A percentile compares a stretch with the other conserved stretches of the same genome.
Conservation (phyloP, 441 rosid species). For the Erysimum cheiri region DNA sequence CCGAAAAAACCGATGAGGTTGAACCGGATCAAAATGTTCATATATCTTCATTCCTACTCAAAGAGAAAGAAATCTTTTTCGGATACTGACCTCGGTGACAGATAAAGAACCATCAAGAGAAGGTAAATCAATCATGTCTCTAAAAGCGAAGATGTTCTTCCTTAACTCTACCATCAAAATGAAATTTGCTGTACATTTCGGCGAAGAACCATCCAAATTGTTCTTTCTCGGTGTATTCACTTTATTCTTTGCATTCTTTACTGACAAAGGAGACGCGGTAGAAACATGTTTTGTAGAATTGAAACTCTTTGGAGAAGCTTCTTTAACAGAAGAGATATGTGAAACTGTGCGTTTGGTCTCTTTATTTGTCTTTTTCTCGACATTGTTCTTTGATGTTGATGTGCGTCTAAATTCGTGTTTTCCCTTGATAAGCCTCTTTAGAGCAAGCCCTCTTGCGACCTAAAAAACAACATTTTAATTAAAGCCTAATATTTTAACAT, state of each 20-base stretch:
- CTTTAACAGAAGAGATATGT: conserved; percentile 25
- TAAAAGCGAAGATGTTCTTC: conserved; percentile 64
- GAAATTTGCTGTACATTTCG: conserved; percentile 49
- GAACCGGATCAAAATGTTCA: too few species aligned
- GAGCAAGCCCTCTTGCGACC: conserved; percentile 44
- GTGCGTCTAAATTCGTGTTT: conserved; percentile 31
- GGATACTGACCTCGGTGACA: conserved; percentile 50
- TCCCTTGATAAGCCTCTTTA: conserved; percentile 32
- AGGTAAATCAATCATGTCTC: conserved; percentile 79
- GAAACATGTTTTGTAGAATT: conserved; percentile 20
- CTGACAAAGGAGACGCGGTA: conserved; percentile 30
- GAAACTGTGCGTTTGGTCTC: conserved; percentile 36
- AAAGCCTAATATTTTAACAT: background rate
- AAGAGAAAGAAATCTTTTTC: background rate
- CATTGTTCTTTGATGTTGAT: conserved; percentile 31
- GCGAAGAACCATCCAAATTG: conserved; percentile 39
- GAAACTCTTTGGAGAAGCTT: conserved; percentile 35
- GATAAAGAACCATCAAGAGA: conserved; percentile 56
- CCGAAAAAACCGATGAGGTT: too few species aligned
- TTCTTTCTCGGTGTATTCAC: conserved; percentile 30
- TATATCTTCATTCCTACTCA: too few species aligned
- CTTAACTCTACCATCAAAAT: conserved; percentile 70
- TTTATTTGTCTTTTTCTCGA: conserved; percentile 25
- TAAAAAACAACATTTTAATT: background rate
- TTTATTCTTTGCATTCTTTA: conserved; percentile 32